Percentiles rank a stretch among this genome's conserved stretches.
Conservation (phyloP, 768 basidiomycete species). For the Boletales sp. region DNA sequence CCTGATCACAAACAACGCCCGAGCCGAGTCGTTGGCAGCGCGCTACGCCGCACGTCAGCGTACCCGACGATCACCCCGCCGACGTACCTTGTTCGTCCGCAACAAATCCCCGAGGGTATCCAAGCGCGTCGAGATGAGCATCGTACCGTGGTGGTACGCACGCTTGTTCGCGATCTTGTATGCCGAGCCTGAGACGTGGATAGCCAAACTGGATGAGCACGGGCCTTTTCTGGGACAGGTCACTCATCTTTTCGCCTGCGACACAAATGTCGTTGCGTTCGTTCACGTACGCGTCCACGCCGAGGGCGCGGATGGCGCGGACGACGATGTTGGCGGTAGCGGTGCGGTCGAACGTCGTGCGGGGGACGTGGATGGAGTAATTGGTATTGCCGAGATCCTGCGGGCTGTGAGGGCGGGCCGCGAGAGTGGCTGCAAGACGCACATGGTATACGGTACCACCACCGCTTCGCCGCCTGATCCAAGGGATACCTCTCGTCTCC, state of each 20-base stretch:
- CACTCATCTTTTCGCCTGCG: constrained; percentile 82
- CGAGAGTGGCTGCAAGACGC: constrained; percentile 24
- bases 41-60: background rate
- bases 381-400: constrained; percentile 98
- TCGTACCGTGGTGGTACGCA: constrained; percentile 98
- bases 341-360: constrained; percentile 73
- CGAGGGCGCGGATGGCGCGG: constrained; percentile 72
- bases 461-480: constrained; percentile 83
- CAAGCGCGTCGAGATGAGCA: constrained; percentile 86
- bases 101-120: constrained; percentile 70
- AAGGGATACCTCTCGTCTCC: constrained; percentile 53
- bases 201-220: constrained; percentile 7
- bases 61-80: background rate
- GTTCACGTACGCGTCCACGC: constrained; percentile 75
- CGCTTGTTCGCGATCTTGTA: constrained; percentile 91
- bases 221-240: too few species aligned
- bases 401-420: background rate
- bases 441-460: constrained; percentile 98
- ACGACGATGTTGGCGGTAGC: constrained; percentile 75
- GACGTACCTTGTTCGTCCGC: constrained; percentile 56
- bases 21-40: background rate
- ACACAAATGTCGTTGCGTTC: constrained; percentile 91
- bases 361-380: constrained; percentile 89
- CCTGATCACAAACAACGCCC: constrained; percentile 39
- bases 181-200: constrained; percentile 92